phyloP scores from a whole-genome alignment of 2,329 filamentous ascomycete genomes.

The Colletotrichum caudatum region DNA sequence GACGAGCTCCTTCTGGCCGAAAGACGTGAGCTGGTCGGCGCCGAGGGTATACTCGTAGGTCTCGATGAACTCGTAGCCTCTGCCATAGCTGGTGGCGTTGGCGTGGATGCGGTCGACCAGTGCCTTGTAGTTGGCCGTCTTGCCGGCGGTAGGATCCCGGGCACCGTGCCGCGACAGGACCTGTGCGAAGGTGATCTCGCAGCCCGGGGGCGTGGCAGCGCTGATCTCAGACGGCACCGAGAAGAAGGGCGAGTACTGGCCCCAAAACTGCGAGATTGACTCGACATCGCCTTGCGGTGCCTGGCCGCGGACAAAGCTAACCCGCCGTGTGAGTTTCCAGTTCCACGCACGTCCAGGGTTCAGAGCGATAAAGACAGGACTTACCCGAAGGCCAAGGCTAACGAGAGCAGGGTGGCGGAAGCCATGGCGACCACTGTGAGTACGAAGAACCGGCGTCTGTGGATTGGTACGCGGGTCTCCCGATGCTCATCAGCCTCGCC shows the following conservation, averaged over 20 bases:
- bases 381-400: conserved; percentile 34
- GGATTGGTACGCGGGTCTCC: conserved; percentile 37
- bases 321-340: conserved; percentile 8
- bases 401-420: conserved; percentile 29
- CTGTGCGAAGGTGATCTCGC: conserved; percentile 82
- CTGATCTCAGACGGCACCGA: conserved; percentile 76
- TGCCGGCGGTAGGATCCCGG: conserved; percentile 79
- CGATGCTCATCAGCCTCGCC: conserved; percentile 28
- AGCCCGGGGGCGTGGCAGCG: conserved; percentile 71
- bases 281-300: conserved; percentile 11
- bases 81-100: conserved; percentile 66
- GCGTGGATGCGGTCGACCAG: conserved; percentile 76
- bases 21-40: conserved; percentile 74
- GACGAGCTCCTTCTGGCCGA: conserved; percentile 76
- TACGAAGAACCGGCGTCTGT: conserved; percentile 42
- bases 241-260: conserved; percentile 90
- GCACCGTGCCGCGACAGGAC: conserved; percentile 88
- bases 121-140: conserved; percentile 72
- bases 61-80: conserved; percentile 76
- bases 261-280: conserved; percentile 76
- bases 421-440: conserved; percentile 43
- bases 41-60: conserved; percentile 79
- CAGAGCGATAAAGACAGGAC: neutral
- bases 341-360: neutral
- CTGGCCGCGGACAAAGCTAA: conserved; percentile 40